Conservation (phyloP, 441 rosid species). For the Arabidopsis lyrata region DNA sequence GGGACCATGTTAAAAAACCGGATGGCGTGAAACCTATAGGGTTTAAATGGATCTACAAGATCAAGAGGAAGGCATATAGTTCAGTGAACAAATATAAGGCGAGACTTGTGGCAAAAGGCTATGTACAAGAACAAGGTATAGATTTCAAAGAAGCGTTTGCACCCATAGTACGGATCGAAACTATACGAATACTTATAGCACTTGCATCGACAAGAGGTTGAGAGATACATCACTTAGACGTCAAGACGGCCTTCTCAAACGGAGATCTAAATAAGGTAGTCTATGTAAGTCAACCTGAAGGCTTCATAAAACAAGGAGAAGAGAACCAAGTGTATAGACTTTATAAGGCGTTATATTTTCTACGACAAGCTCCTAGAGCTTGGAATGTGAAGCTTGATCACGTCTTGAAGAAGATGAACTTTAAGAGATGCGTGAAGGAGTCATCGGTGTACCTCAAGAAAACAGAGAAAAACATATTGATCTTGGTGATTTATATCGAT, state of each 20-base stretch:
- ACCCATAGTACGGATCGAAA: too few species aligned
- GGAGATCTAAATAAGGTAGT: neutral
- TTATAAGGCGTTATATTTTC: neutral
- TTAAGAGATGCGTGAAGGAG: neutral
- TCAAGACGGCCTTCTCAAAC: neutral
- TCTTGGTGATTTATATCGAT: neutral
- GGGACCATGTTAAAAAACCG: too few species aligned
- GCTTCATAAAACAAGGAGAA: neutral
- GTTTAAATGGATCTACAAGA: too few species aligned
- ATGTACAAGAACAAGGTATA: too few species aligned
- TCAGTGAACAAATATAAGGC: too few species aligned
- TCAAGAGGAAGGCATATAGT: too few species aligned
- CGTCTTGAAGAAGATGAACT: neutral
- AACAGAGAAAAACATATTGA: too few species aligned
- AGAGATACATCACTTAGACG: neutral
- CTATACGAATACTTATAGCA: neutral
- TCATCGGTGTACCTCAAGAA: neutral
- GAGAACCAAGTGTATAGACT: neutral
- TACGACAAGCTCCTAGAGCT: neutral
- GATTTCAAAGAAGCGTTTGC: too few species aligned
- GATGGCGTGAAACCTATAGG: too few species aligned
- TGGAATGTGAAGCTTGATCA: neutral
- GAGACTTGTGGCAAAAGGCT: too few species aligned
- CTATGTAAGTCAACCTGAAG: neutral
- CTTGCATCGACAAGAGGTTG: neutral